A percentile compares a stretch with the other conserved stretches of the same genome.
phyloP scores from a whole-genome alignment of 176 grass and related monocot species.

The Carex parvula region DNA sequence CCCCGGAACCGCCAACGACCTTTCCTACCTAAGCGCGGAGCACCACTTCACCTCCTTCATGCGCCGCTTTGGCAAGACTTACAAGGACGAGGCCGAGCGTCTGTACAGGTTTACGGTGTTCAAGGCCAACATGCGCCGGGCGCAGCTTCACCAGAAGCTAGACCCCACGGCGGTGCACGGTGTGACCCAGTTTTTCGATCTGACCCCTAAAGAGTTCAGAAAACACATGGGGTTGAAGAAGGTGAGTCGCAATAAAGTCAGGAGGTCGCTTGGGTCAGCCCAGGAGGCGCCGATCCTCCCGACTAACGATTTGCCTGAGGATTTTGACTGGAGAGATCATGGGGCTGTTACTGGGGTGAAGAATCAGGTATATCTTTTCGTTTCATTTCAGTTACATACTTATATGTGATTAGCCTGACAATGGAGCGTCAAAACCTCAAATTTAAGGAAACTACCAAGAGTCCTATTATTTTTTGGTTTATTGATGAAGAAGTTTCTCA shows the following conservation, averaged over 20 bases:
- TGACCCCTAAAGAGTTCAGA: slow-evolving; percentile 80
- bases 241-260: slow-evolving; percentile 1
- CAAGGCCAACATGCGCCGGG: slow-evolving; percentile 51
- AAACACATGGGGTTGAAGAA: slow-evolving; percentile 62
- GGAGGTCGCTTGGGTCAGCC: slow-evolving; percentile 26
- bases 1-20: not conserved
- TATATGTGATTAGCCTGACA: not conserved
- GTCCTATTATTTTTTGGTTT: not conserved
- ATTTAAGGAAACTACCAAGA: not conserved
- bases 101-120: slow-evolving; percentile 63
- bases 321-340: slow-evolving; percentile 78
- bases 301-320: slow-evolving; percentile 55
- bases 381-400: not conserved
- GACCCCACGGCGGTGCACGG: slow-evolving; percentile 83
- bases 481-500: not conserved
- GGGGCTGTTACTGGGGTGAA: slow-evolving; percentile 75
- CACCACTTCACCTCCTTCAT: slow-evolving; percentile 69
- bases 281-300: slow-evolving; percentile 60
- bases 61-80: slow-evolving; percentile 51
- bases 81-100: slow-evolving; percentile 54
- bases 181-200: slow-evolving; percentile 86
- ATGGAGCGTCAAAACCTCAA: not conserved
- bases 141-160: slow-evolving; percentile 61
- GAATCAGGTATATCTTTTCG: slow-evolving; percentile 50
- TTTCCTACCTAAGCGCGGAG: slow-evolving; percentile 52